Evolutionary conservation across 805 yeast genomes (phyloP).

Genomic region (Metschnikowia cubensis): DNA sequence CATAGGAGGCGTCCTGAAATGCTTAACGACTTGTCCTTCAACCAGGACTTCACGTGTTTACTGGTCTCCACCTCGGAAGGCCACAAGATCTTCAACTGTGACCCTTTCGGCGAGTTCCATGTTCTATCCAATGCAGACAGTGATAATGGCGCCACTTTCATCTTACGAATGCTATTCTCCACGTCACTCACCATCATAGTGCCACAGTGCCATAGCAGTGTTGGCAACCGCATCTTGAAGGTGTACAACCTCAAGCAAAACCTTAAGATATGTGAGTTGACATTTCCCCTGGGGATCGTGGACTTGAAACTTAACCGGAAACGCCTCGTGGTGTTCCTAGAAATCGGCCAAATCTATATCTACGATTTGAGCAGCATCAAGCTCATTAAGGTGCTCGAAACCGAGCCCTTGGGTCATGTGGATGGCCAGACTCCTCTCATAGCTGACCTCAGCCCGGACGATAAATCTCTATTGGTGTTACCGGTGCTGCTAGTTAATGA

Average conservation of each 20-base stretch:
- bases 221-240: conserved; percentile 31
- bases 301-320: conserved; percentile 77
- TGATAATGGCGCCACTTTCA: conserved; percentile 25
- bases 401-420: conserved; percentile 12
- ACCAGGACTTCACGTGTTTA: conserved; percentile 40
- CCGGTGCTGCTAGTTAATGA: conserved; percentile 30
- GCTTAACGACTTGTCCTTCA: conserved; percentile 38
- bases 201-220: conserved; percentile 23
- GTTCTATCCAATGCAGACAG: conserved; percentile 16
- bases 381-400: conserved; percentile 46
- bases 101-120: conserved; percentile 44
- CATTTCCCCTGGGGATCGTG: conserved; percentile 74
- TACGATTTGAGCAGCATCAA: conserved; percentile 91
- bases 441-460: conserved; percentile 37
- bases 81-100: conserved; percentile 41
- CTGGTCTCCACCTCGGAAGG: conserved; percentile 30
- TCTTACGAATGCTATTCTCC: conserved; percentile 38
- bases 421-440: conserved; percentile 19
- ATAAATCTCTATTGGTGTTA: conserved; percentile 30
- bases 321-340: conserved; percentile 69
- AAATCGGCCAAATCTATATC: conserved; percentile 73
- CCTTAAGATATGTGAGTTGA: conserved; percentile 72
- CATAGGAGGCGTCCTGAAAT: neutral
- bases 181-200: conserved; percentile 40
- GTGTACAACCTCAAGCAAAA: conserved; percentile 41